Conservation (phyloP, 2,329 filamentous ascomycete genomes). For the Colletotrichum sublineola region DNA sequence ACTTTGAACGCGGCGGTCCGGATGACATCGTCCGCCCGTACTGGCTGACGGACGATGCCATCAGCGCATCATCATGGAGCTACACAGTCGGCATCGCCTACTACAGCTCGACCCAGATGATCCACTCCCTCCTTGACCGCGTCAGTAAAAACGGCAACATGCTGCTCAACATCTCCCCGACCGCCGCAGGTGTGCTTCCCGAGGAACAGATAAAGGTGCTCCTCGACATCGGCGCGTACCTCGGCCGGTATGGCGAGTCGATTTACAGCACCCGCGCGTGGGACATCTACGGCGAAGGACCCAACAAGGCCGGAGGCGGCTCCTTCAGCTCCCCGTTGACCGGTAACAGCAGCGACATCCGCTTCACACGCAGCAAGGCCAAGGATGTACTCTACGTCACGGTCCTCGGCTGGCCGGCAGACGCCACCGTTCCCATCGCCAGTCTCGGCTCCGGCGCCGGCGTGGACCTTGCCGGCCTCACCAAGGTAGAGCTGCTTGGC, state of each 20-base stretch:
- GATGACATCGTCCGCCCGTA: not conserved
- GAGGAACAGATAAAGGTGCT: not conserved
- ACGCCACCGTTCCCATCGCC: not conserved
- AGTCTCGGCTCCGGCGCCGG: not conserved
- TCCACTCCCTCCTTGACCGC: not conserved
- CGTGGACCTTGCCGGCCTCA: not conserved
- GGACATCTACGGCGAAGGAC: conserved; percentile 1
- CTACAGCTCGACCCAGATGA: conserved; percentile 1
- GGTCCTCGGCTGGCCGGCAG: not conserved
- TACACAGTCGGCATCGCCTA: not conserved
- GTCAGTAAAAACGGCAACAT: conserved; percentile 4
- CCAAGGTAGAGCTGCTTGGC: not conserved
- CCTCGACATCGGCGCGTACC: not conserved
- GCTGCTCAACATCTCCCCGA: not conserved
- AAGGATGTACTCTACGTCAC: not conserved
- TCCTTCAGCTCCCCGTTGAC: not conserved
- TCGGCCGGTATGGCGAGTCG: not conserved
- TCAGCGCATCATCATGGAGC: not conserved
- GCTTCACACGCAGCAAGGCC: not conserved
- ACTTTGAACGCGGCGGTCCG: not conserved
- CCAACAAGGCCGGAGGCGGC: conserved; percentile 1
- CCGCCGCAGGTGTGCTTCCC: not conserved
- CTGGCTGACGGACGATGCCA: not conserved
- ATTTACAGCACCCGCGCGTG: not conserved
- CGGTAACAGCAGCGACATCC: not conserved